Evolutionary conservation across 2,329 filamentous ascomycete species (phyloP), one percentile per base, ranked within the genome.

Genomic region (Trichoderma simmonsii): DNA sequence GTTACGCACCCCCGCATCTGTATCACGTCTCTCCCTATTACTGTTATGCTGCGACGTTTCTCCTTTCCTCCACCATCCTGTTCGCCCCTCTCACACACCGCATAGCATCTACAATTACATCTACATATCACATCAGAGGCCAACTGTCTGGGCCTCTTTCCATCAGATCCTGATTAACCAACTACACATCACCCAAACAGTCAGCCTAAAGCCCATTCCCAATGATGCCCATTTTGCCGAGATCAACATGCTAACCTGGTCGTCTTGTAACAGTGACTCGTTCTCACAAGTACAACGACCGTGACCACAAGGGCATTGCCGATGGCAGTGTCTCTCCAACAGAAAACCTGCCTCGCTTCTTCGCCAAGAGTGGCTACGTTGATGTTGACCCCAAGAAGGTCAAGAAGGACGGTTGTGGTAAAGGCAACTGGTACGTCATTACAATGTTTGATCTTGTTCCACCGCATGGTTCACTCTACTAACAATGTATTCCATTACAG

Each of bases 391-490:
- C 96, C 73, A 94, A 93, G 83, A 96, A 97, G 87, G 91, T 92
- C 80, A 99, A 99, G 91, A 99, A 99, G 87, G 93, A 97, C 79
- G 95, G 95, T 75, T 92, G 89, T 76, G 95, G 95, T 77, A 95
- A 93, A 83, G 94, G 92, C 80, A 98, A 98, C 83, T 99, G 95
- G 95, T 97, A 89, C 83, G 91, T 79, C 28, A 5, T 68, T 12
- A 18, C 18, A 54, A 12, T n/a, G 2, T 43, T 26, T 14, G 18
- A 15, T 28, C 36, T 12, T n/a, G 2, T 28, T 18, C 8, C 28
- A 43, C 14, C 4, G 59, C 15, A 43, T 67, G 63, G 18, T 15
- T 14, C 51, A 61, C 39, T 32, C 26, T 14, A 11, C 28, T 68
- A 36, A 69, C 39, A 28, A 24, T 12, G 34, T 2, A 14, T 8